Evolutionary conservation across 2,329 filamentous ascomycete genomes (phyloP).

Genomic region (Pleoardoris graminearum): DNA sequence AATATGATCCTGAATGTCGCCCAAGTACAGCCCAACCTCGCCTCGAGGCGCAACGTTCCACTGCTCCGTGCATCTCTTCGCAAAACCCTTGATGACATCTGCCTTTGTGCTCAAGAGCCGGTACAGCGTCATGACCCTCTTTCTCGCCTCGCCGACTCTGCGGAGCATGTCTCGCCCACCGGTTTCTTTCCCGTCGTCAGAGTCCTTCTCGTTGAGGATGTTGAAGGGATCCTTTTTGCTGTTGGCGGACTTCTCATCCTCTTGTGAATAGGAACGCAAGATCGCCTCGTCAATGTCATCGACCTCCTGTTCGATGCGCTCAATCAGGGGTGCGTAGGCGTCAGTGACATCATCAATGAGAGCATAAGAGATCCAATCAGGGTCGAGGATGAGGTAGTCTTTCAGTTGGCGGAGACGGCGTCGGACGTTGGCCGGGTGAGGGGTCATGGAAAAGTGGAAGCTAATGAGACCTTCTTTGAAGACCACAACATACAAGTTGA

Average conservation of each 20-base stretch:
- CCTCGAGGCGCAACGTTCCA: constrained; percentile 95
- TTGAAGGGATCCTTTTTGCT: constrained; percentile 32
- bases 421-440: constrained; percentile 93
- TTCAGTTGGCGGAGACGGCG: constrained; percentile 89
- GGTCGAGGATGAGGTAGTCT: constrained; percentile 89
- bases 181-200: constrained; percentile 51
- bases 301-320: constrained; percentile 91
- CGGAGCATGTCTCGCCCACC: constrained; percentile 80
- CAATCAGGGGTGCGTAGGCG: constrained; percentile 89
- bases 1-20: constrained; percentile 98
- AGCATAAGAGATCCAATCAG: constrained; percentile 98
- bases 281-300: constrained; percentile 96
- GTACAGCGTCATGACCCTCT: constrained; percentile 96
- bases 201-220: constrained; percentile 39
- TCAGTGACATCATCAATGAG: constrained; percentile 99
- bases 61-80: constrained; percentile 96
- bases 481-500: constrained; percentile 97
- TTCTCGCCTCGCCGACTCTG: constrained; percentile 88
- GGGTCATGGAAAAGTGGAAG: constrained; percentile 96
- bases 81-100: constrained; percentile 98
- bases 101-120: constrained; percentile 94
- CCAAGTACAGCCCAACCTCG: constrained; percentile 95
- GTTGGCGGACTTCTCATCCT: constrained; percentile 49
- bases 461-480: constrained; percentile 94
- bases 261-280: constrained; percentile 71